Base-by-base conservation (phyloP, 1,139 yeast species). In the Suhomyces bokatorum region DNA sequence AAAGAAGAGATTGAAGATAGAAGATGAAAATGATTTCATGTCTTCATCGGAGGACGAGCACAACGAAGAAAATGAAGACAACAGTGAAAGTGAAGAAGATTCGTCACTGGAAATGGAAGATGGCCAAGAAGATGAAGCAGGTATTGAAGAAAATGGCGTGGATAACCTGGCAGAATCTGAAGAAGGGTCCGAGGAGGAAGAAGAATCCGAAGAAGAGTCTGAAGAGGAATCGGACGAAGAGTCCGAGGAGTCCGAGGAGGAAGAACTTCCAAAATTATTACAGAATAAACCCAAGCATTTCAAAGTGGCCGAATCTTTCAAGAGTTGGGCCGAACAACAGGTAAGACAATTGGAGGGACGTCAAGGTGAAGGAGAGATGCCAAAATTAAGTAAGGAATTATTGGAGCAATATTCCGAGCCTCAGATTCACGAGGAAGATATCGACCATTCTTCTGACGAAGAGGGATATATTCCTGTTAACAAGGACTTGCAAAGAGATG, bases 301-400 rank as follows among this genome's bases (percentile, higher is more conserved):
- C 1, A 56, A 57, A 20, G 53, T 58, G 2, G 83, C 81, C 0
- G 63, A 64, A 38, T 70, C 77, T 1, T 80, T 80, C 63, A 80
- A 78, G 54, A 73, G 72, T 44, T 80, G 85, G 85, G 90, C 87
- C 0, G 83, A 78, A 50, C 63, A 63, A 28, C 81, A 78, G 55
- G 77, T 75, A 0, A 76, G 82, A 47, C 67, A 72, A 50, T 61
- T 81, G 26, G 90, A 84, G 59, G 88, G 87, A 1, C 68, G 83
- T 47, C 75, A 74, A 32, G 61, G 60, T 26, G 73, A 77, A 49
- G 55, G 69, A 46, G 67, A 69, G 0, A 67, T 73, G 42, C 83
- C 87, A 1, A 73, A 71, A 14, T 77, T 84, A 24, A 69, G 80
- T n/a, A 64, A 65, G 42, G 77, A 79, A 20, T 68, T 77, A 45